A percentile compares a stretch with the other conserved stretches of the same genome.
These are phyloP conservation scores for Diaporthe citri DNA, from an alignment of 2,329 filamentous ascomycete genomes.

Conservation along the genomic window DNA sequence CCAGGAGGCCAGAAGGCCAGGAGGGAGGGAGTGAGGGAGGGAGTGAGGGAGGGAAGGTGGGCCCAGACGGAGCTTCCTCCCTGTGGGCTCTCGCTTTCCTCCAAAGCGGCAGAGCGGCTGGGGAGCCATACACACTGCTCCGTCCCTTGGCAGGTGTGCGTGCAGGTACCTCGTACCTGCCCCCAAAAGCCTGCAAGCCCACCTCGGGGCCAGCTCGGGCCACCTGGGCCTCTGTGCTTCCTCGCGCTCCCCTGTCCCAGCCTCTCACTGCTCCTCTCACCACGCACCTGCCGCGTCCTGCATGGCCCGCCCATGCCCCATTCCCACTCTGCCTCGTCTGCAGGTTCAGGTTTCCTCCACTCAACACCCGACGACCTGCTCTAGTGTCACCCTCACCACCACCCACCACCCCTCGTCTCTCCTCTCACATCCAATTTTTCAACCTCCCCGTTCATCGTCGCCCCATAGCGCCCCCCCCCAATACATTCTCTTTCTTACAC, in stretches of 20 bases:
- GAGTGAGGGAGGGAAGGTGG: neutral
- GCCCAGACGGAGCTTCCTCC: constrained; percentile 21
- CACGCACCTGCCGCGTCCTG: constrained; percentile 10
- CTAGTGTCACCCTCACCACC: constrained; percentile 24
- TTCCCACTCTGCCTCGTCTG: constrained; percentile 18
- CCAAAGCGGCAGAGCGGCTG: constrained; percentile 7
- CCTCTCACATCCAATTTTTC: constrained; percentile 23
- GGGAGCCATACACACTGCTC: neutral
- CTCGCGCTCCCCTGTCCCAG: constrained; percentile 28
- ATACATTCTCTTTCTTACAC: constrained; percentile 4
- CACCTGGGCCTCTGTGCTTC: constrained; percentile 25
- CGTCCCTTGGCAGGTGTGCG: neutral
- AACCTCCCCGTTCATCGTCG: constrained; percentile 17
- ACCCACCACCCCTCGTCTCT: constrained; percentile 11
- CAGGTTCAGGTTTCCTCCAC: constrained; percentile 24
- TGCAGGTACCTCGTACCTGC: neutral
- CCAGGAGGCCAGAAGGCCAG: neutral
- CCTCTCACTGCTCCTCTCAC: constrained; percentile 25
- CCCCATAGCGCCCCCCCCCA: neutral
- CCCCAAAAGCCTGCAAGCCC: constrained; percentile 17
- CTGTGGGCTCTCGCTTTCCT: neutral
- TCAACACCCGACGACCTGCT: constrained; percentile 21
- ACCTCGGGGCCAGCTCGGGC: constrained; percentile 20
- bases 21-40: neutral
- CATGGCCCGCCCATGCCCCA: constrained; percentile 2